Evolutionary conservation across 73 alveolate species (phyloP).

Genomic region (Tetrahymena malaccensis): DNA sequence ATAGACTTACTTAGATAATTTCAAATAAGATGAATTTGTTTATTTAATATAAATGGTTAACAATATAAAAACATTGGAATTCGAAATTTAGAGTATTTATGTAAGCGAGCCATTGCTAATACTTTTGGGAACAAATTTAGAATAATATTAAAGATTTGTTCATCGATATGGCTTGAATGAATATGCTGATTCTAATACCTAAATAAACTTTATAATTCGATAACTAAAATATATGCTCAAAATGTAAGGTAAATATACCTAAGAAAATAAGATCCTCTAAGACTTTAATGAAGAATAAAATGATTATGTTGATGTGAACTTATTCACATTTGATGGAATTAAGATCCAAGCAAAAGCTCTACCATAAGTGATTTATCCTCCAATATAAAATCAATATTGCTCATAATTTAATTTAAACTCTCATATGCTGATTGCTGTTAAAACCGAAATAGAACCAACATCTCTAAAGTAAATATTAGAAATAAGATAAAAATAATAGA

Average conservation of each 20-base stretch:
- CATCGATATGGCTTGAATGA: background rate
- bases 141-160: background rate
- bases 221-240: background rate
- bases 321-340: background rate
- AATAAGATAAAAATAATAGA: background rate
- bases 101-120: background rate
- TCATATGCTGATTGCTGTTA: background rate
- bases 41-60: background rate
- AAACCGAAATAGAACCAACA: background rate
- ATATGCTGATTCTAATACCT: background rate
- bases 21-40: background rate
- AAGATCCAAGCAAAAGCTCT: background rate
- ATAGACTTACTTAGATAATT: background rate
- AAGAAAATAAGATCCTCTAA: background rate
- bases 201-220: background rate
- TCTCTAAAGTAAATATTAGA: background rate
- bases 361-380: background rate
- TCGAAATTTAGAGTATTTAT: background rate
- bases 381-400: background rate
- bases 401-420: background rate
- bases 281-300: background rate
- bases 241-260: background rate
- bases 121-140: background rate
- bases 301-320: background rate
- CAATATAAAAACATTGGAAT: background rate